phyloP scores from a whole-genome alignment of 2,329 filamentous ascomycete genomes.

The Fusarium nanum region DNA sequence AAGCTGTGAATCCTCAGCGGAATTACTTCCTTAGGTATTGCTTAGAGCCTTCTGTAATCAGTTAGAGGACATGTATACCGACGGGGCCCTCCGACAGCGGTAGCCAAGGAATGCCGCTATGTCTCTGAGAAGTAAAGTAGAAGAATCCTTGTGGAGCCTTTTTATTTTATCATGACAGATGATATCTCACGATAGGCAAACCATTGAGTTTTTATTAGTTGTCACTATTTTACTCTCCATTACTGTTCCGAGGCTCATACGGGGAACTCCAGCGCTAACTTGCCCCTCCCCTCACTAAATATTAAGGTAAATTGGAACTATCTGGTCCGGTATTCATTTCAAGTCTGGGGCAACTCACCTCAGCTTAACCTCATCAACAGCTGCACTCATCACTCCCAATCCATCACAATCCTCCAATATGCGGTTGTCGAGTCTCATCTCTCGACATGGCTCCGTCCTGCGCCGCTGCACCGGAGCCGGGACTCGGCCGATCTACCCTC shows the following conservation, averaged over 20 bases:
- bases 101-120: constrained; percentile 23
- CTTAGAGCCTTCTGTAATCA: constrained; percentile 10
- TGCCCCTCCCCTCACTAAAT: constrained; percentile 21
- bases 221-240: not conserved
- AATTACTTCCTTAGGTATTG: constrained; percentile 20
- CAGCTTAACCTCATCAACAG: not conserved
- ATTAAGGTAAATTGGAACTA: constrained; percentile 9
- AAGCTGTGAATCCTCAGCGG: not conserved
- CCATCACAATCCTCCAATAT: constrained; percentile 10
- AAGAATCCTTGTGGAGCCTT: constrained; percentile 17
- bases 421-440: constrained; percentile 38
- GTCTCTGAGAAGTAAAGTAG: constrained; percentile 11
- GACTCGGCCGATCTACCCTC: constrained; percentile 30
- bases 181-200: constrained; percentile 16
- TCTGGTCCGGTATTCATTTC: not conserved
- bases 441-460: constrained; percentile 34
- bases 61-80: constrained; percentile 17
- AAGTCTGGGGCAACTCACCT: constrained; percentile 1
- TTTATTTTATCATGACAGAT: constrained; percentile 17
- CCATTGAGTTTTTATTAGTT: constrained; percentile 2
- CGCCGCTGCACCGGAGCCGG: constrained; percentile 31
- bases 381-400: not conserved
- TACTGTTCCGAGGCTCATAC: constrained; percentile 20
- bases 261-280: constrained; percentile 7
- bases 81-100: constrained; percentile 43